Conservation (phyloP, 164 flowering plant species). For the Macadamia integrifolia region DNA sequence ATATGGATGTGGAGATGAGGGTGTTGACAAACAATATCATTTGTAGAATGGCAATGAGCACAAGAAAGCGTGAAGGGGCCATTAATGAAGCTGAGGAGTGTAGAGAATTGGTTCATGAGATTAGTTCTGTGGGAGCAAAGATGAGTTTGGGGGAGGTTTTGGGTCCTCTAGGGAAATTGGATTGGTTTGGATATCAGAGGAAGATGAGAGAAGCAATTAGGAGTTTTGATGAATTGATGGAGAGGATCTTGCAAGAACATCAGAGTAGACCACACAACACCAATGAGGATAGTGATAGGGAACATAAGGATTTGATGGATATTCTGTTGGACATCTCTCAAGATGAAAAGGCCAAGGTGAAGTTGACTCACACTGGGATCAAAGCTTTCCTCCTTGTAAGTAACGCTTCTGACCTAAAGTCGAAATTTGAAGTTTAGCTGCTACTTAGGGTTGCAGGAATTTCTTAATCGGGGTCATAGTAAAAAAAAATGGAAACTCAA, state of each 20-base stretch:
- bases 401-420: not conserved
- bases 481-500: too few relatives aligned
- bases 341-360: slow-evolving; percentile 23
- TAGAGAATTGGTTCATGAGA: slow-evolving; percentile 25
- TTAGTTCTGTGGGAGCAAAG: slow-evolving; percentile 15
- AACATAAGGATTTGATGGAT: slow-evolving; percentile 25
- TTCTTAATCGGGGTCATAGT: too few relatives aligned
- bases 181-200: slow-evolving; percentile 24
- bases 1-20: slow-evolving; percentile 21
- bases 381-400: slow-evolving; percentile 29
- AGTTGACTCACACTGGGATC: slow-evolving; percentile 24
- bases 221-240: slow-evolving; percentile 30
- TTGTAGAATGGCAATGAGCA: slow-evolving; percentile 27
- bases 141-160: slow-evolving; percentile 25
- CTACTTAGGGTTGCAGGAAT: too few relatives aligned
- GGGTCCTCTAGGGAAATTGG: slow-evolving; percentile 9
- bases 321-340: slow-evolving; percentile 24
- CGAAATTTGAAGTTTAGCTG: too few relatives aligned
- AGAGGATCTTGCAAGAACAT: slow-evolving; percentile 28
- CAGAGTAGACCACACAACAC: slow-evolving; percentile 2
- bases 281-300: not conserved
- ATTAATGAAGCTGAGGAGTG: slow-evolving; percentile 24
- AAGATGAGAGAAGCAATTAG: slow-evolving; percentile 12
- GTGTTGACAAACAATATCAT: slow-evolving; percentile 23
- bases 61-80: slow-evolving; percentile 18